These are phyloP conservation scores for Dothidotthia symphoricarpi DNA, from an alignment of 2,329 filamentous ascomycete species.

Conservation along the genomic window DNA sequence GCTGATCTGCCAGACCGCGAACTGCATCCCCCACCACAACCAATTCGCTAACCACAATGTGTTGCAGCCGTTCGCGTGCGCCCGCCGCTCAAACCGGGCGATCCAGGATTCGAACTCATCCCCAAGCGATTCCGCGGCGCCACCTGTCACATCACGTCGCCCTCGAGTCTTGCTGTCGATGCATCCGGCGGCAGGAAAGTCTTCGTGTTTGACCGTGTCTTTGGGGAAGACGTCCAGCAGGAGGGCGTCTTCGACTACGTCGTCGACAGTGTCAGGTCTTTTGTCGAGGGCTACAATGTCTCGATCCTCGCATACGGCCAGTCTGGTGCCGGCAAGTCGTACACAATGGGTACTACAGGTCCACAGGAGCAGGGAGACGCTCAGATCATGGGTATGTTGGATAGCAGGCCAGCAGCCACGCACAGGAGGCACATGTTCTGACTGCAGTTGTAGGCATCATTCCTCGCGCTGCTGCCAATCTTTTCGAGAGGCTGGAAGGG, in stretches of 20 bases:
- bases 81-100: conserved; percentile 75
- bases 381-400: conserved; percentile 70
- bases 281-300: conserved; percentile 96
- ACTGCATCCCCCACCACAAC: conserved; percentile 3
- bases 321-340: conserved; percentile 96
- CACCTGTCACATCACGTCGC: conserved; percentile 84
- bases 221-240: conserved; percentile 77
- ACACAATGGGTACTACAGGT: conserved; percentile 96
- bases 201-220: conserved; percentile 96
- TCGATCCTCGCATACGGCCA: conserved; percentile 96
- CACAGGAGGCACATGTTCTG: conserved; percentile 9
- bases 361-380: conserved; percentile 70
- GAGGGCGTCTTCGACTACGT: conserved; percentile 94
- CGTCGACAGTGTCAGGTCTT: conserved; percentile 82
- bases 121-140: conserved; percentile 92
- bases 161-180: conserved; percentile 84
- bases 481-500: conserved; percentile 84
- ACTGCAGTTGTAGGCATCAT: conserved; percentile 73
- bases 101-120: conserved; percentile 92
- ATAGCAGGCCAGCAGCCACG: neutral
- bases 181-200: conserved; percentile 89
- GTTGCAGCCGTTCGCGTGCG: conserved; percentile 82
- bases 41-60: conserved; percentile 22
- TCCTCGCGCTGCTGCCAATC: conserved; percentile 77
- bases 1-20: neutral